Conservation (phyloP, 2,329 filamentous ascomycete species). For the Verticillium nonalfalfae region DNA sequence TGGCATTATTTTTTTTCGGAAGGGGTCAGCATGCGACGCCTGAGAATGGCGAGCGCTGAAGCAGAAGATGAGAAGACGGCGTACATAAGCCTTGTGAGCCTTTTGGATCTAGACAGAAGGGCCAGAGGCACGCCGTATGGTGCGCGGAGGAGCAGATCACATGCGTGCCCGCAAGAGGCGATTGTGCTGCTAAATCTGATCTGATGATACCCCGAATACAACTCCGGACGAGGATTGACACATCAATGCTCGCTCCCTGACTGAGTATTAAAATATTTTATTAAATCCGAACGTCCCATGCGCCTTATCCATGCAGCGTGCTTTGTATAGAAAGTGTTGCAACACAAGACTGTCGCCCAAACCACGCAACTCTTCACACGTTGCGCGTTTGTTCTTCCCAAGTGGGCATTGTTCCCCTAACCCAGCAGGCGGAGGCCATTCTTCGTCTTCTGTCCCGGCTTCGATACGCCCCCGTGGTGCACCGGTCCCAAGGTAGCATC, state of each 20-base stretch:
- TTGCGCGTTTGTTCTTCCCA: too few relatives aligned
- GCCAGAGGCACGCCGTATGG: not conserved
- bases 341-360: too few relatives aligned
- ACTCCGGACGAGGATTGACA: not conserved
- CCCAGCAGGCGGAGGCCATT: slow-evolving; percentile 56
- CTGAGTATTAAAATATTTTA: not conserved
- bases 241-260: not conserved
- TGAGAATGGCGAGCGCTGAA: too few relatives aligned
- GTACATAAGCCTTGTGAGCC: not conserved
- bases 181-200: not conserved
- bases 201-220: not conserved
- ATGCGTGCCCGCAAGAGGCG: not conserved
- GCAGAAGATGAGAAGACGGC: not conserved
- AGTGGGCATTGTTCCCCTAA: slow-evolving; percentile 23
- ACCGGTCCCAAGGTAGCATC: slow-evolving; percentile 46
- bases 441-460: slow-evolving; percentile 62
- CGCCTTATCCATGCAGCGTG: too few relatives aligned
- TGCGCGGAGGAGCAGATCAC: not conserved
- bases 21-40: not conserved
- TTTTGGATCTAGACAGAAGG: not conserved
- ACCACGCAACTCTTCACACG: too few relatives aligned
- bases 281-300: not conserved
- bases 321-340: too few relatives aligned
- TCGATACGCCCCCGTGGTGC: slow-evolving; percentile 47
- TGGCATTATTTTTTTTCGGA: not conserved